Base-by-base conservation (phyloP, 1,284 basidiomycete species). In the Cutaneotrichosporon spelunceum region DNA sequence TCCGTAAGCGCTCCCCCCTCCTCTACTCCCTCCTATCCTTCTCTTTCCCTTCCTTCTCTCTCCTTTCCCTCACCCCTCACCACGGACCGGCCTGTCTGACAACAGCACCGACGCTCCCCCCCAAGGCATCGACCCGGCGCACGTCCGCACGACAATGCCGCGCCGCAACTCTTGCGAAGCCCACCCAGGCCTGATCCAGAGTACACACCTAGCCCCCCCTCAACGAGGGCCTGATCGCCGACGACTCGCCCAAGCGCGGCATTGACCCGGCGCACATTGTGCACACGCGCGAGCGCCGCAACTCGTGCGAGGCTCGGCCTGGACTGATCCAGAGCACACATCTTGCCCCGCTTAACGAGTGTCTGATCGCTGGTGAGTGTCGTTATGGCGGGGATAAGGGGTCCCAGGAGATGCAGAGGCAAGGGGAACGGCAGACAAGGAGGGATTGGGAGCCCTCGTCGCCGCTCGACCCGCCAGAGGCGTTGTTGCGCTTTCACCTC, bases 91-190 rank as follows among this genome's bases (percentile, higher is more conserved):
- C 30, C 34, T 13, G 16, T 10, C 4, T 36, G 24, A 23, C 47
- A n/a, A n/a, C 30, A 33, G 30, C 26, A 13, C n/a, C 11, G 48
- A 50, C 27, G 26, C 50, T n/a, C 58, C 57, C 3, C 57, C 58
- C 11, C 23, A 6, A 9, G 58, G 58, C 27, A 59, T 59, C 44
- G 42, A 45, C 52, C 52, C 50, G 14, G 26, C 27, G 6, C 58
- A 59, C 44, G 52, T 59, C 44, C 50, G 58, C 44, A 19, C 42
- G 10, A 59, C 49, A 10, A 52, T 53, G 11, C 59, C 64, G 5
- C 61, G 64, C 34, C 56, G 64, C 30, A 63, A 66, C 59, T 56
- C 53, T n/a, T 66, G 64, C 57, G 64, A 66, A 45, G 61, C 61
- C 1, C 53, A 54, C 16, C 64, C 64, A 7, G 64, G 64, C 9